Evolutionary conservation across 768 basidiomycete species (phyloP).

Genomic region (Mycena rosella): DNA sequence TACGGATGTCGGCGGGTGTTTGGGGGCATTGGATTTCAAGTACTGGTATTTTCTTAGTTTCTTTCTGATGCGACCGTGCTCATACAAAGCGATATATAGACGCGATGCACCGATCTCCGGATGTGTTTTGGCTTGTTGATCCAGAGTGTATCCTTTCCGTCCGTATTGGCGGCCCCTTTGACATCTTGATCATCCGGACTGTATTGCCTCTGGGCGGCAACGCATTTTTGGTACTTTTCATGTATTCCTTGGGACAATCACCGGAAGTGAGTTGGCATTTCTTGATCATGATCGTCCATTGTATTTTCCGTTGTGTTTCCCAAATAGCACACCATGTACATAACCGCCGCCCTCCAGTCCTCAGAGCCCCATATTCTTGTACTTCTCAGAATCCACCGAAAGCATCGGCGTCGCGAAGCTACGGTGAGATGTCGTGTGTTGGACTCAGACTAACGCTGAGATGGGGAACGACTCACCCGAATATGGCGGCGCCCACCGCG

Average conservation of each 20-base stretch:
- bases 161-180: no score
- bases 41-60: not conserved
- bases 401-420: conserved; percentile 35
- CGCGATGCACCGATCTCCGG: no score
- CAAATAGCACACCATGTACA: not conserved
- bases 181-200: not conserved
- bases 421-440: not conserved
- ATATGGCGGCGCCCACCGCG: conserved; percentile 29
- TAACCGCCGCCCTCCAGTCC: not conserved
- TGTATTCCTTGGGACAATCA: no score
- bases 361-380: conserved; percentile 28
- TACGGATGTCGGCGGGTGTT: conserved; percentile 17
- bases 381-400: conserved; percentile 18
- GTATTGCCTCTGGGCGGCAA: no score
- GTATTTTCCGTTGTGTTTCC: no score
- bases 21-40: conserved; percentile 11
- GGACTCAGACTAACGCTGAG: not conserved
- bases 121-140: no score
- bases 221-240: no score
- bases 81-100: no score
- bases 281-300: no score
- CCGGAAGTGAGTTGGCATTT: no score
- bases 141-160: no score
- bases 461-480: conserved; percentile 12
- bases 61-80: no score